Base-by-base conservation (phyloP, 306 rosid genomes). In the Chamaecrista fasciculata region DNA sequence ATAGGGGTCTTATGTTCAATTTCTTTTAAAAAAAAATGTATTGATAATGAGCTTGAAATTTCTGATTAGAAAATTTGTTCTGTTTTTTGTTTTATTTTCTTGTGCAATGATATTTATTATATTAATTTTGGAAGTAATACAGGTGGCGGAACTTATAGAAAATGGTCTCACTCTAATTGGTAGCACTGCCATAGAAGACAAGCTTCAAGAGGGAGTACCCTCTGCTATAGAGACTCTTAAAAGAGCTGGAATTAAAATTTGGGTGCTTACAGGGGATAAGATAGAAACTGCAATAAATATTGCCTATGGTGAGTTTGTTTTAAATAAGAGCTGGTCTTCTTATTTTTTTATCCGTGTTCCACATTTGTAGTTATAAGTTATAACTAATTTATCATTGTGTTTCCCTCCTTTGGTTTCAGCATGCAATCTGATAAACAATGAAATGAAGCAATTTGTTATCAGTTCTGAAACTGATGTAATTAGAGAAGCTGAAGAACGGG, bases 171-270 rank as follows among this genome's bases (percentile, higher is more conserved):
- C 66, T 47, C 78, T 87, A 76, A 73, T 87, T 57, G 93, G 93
- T 69, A 73, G 80, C 73, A 87, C 93, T 63, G 93, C 93, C 50
- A 87, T 87, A 5, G 93, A 87, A 79, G 93, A 87, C 67, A 87
- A 87, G 75, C 93, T 87, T 78, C 93, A 87, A 83, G 93, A 87
- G 79, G 93, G 93, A 59, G 93, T 87, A 49, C 93, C 93, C 28
- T 46, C 65, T 68, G 82, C 90, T 64, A 82, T 87, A 58, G 86
- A 85, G 84, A 87, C 86, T 72, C 87, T 87, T 62, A 40, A 87
- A 47, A 76, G 81, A 72, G 93, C 93, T 71, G 93, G 93, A 66
- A 87, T 87, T 69, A 87, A 87, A 80, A 82, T 87, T 73, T 87
- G 93, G 93, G 75, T 87, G 42, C 81, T 87, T 12, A 87, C 93